Evolutionary conservation across 257 asterid genomes (phyloP).

Genomic region (Lavandula angustifolia): DNA sequence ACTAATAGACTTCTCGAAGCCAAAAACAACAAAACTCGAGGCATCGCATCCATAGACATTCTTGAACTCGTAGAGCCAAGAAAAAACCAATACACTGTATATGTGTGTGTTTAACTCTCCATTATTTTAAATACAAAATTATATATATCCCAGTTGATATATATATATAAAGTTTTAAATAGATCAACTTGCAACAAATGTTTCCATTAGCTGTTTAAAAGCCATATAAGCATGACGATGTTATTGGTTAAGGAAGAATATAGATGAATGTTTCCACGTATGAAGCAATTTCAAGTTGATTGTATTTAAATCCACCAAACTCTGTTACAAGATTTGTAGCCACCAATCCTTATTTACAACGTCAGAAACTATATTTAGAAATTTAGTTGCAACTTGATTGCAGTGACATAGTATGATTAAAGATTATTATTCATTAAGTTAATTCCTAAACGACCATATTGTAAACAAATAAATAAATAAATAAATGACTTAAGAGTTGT

Average conservation of each 20-base stretch:
- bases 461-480: not conserved
- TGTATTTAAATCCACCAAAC: conserved; percentile 9
- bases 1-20: conserved; percentile 16
- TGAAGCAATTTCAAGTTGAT: conserved; percentile 32
- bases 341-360: conserved; percentile 29
- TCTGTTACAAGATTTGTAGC: conserved; percentile 28
- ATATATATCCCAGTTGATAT: conserved; percentile 8
- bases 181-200: conserved; percentile 25
- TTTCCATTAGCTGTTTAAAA: conserved; percentile 23
- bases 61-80: conserved; percentile 23
- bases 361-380: conserved; percentile 5
- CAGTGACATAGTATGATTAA: not conserved
- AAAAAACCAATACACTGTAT: conserved; percentile 2
- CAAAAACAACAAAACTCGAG: not conserved
- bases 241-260: conserved; percentile 25
- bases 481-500: not conserved
- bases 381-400: conserved; percentile 27
- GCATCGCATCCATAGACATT: conserved; percentile 23
- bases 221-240: not conserved
- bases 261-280: conserved; percentile 41
- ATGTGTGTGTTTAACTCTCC: too few species aligned
- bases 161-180: too few species aligned
- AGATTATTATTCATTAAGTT: not conserved
- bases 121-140: not conserved
- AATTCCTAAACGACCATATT: too few species aligned